Base-by-base conservation (phyloP, 2,329 filamentous ascomycete genomes). In the Aureobasidium melanogenum region DNA sequence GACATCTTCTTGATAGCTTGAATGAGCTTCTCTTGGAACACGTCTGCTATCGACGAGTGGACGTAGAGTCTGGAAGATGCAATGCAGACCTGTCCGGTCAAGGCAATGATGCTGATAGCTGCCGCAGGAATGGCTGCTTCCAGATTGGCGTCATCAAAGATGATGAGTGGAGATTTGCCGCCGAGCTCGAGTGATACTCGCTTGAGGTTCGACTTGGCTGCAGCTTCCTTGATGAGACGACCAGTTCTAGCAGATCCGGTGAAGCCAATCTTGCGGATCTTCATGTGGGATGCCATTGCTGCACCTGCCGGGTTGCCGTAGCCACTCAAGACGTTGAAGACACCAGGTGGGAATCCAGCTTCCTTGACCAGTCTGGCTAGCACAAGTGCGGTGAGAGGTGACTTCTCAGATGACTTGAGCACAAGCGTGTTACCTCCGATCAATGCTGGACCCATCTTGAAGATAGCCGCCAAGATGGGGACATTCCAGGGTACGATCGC, bases 241-340 rank as follows among this genome's bases (percentile, higher is more conserved):
- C 85, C 88, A 0, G 88, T 91, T 1, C 76, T 75, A 0, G 88
- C 90, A 1, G 84, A 88, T 41, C 88, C 88, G 0, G 88, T 92
- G 64, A 91, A 91, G 1, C 88, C 87, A 65, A 92, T 79, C 76
- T 91, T 91, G 68, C 88, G 85, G n/a, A 91, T 80, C 32, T 81
- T 80, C 34, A 83, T 73, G 69, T 91, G 88, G 34, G 78, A 78
- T 5, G 84, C 85, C 10, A 91, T 79, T 0, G 86, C 84, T 5
- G 84, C 79, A 12, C 88, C 88, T 0, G 86, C 85, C 38, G 83
- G 83, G 28, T 78, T 80, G 51, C 88, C 85, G 19, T n/a, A 51
- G 15, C 62, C 62, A 52, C 63, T 83, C 78, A 89, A 71, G 59
- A 92, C 80, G 71, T 92, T 91, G 65, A 91, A 73, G 8, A 91